These are phyloP conservation scores for Stagonosporopsis rhizophila DNA, from an alignment of 2,329 filamentous ascomycete species.

Conservation along the genomic window DNA sequence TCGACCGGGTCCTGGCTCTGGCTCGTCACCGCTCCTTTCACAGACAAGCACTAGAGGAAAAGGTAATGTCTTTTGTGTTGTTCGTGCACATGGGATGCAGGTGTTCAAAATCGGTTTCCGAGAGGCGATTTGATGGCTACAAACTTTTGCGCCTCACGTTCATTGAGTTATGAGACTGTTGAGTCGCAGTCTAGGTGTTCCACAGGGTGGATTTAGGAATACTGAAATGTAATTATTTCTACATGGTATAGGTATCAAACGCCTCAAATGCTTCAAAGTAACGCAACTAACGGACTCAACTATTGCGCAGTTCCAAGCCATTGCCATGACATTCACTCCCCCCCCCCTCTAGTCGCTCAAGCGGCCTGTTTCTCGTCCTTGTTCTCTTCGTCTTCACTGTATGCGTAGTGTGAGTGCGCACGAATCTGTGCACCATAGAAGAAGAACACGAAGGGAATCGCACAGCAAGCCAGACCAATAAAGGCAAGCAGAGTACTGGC, in stretches of 20 bases:
- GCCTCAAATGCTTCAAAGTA: not conserved
- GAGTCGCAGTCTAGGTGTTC: not conserved
- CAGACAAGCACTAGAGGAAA: not conserved
- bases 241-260: conserved; percentile 6
- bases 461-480: conserved; percentile 77
- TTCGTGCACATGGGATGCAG: not conserved
- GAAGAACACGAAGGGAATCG: conserved; percentile 85
- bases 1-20: not conserved
- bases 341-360: conserved; percentile 1
- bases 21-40: not conserved
- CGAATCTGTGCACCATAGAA: conserved; percentile 76
- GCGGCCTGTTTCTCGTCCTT: conserved; percentile 33
- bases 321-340: not conserved
- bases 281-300: not conserved
- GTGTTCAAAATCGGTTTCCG: too few species aligned
- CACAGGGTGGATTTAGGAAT: not conserved
- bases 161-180: not conserved
- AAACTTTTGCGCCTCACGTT: too few species aligned
- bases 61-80: not conserved
- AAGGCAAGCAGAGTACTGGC: conserved; percentile 76
- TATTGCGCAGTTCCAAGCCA: not conserved
- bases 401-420: conserved; percentile 74
- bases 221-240: not conserved
- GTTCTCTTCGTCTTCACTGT: conserved; percentile 62
- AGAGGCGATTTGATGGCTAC: too few species aligned